Percentiles rank a stretch among this genome's conserved stretches.
phyloP scores from a whole-genome alignment of 768 basidiomycete species.

The Leccinum subgranulosum region DNA sequence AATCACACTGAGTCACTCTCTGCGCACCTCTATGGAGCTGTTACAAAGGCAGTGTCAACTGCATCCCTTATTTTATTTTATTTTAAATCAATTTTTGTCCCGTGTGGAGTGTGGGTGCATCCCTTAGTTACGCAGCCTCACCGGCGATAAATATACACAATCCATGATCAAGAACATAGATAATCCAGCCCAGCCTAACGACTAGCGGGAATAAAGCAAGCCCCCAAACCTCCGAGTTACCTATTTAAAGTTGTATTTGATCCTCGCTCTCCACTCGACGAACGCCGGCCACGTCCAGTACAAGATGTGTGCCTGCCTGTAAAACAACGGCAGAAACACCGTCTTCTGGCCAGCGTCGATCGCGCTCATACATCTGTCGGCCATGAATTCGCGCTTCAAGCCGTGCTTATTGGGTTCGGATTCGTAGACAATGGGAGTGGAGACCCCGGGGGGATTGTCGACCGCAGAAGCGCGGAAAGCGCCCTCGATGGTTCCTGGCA shows the following conservation, averaged over 20 bases:
- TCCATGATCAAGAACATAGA: neutral
- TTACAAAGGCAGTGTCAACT: too few species aligned
- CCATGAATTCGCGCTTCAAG: constrained; percentile 59
- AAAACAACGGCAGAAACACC: constrained; percentile 55
- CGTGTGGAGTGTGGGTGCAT: too few species aligned
- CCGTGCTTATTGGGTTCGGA: constrained; percentile 55
- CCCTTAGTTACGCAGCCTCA: too few species aligned
- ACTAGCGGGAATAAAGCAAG: neutral
- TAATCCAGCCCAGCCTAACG: neutral
- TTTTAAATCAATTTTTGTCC: too few species aligned
- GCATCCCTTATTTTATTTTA: too few species aligned
- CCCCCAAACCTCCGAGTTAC: constrained; percentile 8
- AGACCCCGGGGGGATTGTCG: constrained; percentile 40
- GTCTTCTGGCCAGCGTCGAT: constrained; percentile 55
- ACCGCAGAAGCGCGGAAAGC: constrained; percentile 79
- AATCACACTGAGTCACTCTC: too few species aligned
- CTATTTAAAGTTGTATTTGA: constrained; percentile 62
- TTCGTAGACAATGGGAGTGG: constrained; percentile 37
- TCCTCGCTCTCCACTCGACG: constrained; percentile 54
- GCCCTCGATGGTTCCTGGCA: constrained; percentile 74
- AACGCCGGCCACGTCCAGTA: constrained; percentile 65
- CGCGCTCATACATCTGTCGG: constrained; percentile 54
- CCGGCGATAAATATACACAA: neutral
- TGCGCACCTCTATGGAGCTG: too few species aligned
- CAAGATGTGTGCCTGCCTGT: constrained; percentile 47